Evolutionary conservation across 176 grass and related monocot genomes (phyloP), one percentile per base, ranked within the genome.

Genomic region (Avena atlantica): DNA sequence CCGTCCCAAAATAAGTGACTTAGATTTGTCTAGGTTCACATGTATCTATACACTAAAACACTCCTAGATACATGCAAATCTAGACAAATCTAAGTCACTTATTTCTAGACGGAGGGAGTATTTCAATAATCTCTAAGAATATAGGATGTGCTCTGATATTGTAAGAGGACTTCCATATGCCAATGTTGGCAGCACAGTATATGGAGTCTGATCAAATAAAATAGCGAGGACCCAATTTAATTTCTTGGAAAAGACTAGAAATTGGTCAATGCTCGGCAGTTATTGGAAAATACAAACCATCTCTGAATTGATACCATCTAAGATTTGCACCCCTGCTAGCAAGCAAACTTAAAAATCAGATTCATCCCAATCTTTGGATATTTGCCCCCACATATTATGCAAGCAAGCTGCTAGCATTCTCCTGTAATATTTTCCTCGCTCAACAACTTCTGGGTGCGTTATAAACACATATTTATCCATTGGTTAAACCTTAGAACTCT

Each of bases 401-500:
- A 85, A 62, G 34, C 52, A 85, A 80, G 31, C 42, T 57, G 34
- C 24, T 75, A 63, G 59, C 23, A 68, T 11, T 53, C 58, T 68
- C 60, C 50, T 78, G 31, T 65, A 70, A 20, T 68, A 59, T 85
- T 74, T 53, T 89, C 12, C 0, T 19, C 5, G 20, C 2, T 23
- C 45, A 72, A 8, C 72, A 84, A n/a, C 27, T 47, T 47, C 56
- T 67, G 16, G 31, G 6, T 78, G 49, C 4, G 11, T 45, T 86
- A 23, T 70, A 65, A 44, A 64, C 13, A 47, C 23, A 3, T 55
- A 24, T 58, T 55, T 83, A 4, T 73, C 10, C 11, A n/a, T 20
- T 13, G 7, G 80, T 45, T 20, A 80, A 53, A 67, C 76, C 7
- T 80, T 51, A 79, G 64, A 81, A 69, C 40, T 87, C 57, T 68